Conservation (phyloP, 257 asterid genomes). For the Plantago ovata region DNA sequence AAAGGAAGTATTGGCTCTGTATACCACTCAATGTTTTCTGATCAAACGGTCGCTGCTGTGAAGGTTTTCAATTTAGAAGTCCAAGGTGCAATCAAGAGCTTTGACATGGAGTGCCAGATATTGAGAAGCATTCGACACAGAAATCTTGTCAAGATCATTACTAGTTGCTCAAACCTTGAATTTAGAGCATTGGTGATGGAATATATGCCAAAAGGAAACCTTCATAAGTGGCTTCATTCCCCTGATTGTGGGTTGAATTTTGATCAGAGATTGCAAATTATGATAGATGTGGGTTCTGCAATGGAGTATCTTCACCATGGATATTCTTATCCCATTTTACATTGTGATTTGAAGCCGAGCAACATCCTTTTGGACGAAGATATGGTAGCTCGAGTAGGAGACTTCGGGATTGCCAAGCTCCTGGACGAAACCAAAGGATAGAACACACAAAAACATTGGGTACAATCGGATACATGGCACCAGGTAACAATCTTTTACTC, state of each 20-base stretch:
- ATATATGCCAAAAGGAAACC: slow-evolving; percentile 10
- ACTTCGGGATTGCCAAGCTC: slow-evolving; percentile 9
- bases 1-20: slow-evolving; percentile 3
- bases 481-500: not conserved
- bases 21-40: not conserved
- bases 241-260: not conserved
- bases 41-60: not conserved
- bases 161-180: not conserved
- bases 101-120: not conserved
- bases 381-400: not conserved
- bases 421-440: not conserved
- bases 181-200: slow-evolving; percentile 6
- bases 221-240: not conserved
- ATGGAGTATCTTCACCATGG: slow-evolving; percentile 4
- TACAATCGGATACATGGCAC: slow-evolving; percentile 4
- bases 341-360: not conserved
- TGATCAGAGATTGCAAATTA: not conserved
- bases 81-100: slow-evolving; percentile 5
- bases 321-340: not conserved
- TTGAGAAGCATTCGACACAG: slow-evolving; percentile 4
- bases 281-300: slow-evolving; percentile 11
- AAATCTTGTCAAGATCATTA: slow-evolving; percentile 1
- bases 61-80: slow-evolving; percentile 7
- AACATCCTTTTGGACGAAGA: slow-evolving; percentile 8
- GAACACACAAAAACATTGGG: not conserved